Evolutionary conservation across 2,329 filamentous ascomycete genomes (phyloP).

Genomic region (Hypoxylon sp.): DNA sequence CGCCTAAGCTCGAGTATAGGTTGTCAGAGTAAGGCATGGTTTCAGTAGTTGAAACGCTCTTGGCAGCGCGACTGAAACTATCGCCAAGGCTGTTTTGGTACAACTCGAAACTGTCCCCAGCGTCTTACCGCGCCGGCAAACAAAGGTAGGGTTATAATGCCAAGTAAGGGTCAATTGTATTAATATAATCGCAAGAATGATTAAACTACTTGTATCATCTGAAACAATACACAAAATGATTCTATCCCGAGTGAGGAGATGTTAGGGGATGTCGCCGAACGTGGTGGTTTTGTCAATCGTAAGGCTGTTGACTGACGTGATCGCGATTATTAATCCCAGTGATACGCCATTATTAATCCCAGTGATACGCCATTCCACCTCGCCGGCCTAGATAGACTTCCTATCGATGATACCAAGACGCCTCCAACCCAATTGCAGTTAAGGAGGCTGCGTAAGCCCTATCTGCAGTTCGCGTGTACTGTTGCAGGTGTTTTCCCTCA

Average conservation of each 20-base stretch:
- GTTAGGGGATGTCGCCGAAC: constrained; percentile 11
- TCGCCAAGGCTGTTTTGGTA: constrained; percentile 48
- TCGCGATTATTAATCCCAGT: constrained; percentile 21
- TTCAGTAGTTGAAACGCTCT: constrained; percentile 49
- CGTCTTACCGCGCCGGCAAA: constrained; percentile 43
- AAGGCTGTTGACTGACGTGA: constrained; percentile 27
- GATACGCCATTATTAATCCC: constrained; percentile 14
- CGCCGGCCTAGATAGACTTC: constrained; percentile 16
- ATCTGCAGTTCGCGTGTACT: constrained; percentile 18
- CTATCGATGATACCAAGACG: constrained; percentile 17
- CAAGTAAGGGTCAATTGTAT: constrained; percentile 19
- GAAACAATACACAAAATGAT: constrained; percentile 23
- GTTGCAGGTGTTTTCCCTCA: constrained; percentile 18
- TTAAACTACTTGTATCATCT: constrained; percentile 7
- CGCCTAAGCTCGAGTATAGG: constrained; percentile 59
- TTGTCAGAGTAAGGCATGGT: constrained; percentile 66
- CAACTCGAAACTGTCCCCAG: constrained; percentile 48
- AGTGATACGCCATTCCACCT: constrained; percentile 18
- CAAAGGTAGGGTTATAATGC: constrained; percentile 10
- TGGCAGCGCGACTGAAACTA: constrained; percentile 51
- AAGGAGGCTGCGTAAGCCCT: constrained; percentile 47
- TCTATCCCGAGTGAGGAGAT: constrained; percentile 29
- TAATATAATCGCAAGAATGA: background rate
- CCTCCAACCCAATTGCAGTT: constrained; percentile 26
- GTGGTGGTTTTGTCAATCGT: constrained; percentile 30